Conservation (phyloP, 805 yeast genomes). For the Ogataea allantospora region DNA sequence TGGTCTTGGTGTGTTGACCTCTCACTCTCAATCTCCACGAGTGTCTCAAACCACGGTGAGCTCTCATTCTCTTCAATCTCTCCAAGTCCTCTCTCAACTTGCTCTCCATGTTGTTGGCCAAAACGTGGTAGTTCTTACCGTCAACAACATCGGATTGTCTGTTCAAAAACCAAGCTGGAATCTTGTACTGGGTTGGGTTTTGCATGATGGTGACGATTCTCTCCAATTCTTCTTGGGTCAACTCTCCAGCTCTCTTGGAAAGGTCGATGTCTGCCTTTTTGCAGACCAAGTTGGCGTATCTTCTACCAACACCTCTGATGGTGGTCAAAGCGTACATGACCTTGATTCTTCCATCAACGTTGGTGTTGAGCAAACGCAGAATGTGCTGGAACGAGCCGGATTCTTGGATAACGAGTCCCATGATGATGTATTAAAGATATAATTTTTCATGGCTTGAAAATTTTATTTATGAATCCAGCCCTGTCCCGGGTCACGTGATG, state of each 20-base stretch:
- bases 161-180: slow-evolving; percentile 99
- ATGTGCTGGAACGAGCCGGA: slow-evolving; percentile 99
- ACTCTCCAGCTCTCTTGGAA: slow-evolving; percentile 99
- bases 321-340: slow-evolving; percentile 99
- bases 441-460: slow-evolving; percentile 8
- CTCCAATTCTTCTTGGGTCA: slow-evolving; percentile 99
- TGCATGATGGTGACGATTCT: slow-evolving; percentile 99
- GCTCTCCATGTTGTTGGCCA: slow-evolving; percentile 98
- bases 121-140: slow-evolving; percentile 98
- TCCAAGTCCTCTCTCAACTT: slow-evolving; percentile 99
- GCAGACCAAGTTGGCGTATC: slow-evolving; percentile 99
- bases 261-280: slow-evolving; percentile 99
- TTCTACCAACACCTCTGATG: slow-evolving; percentile 99
- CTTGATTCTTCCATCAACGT: slow-evolving; percentile 99
- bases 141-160: slow-evolving; percentile 98
- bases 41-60: slow-evolving; percentile 99
- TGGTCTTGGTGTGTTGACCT: slow-evolving; percentile 99
- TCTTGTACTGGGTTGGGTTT: slow-evolving; percentile 99
- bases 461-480: slow-evolving; percentile 5
- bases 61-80: slow-evolving; percentile 99
- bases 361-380: slow-evolving; percentile 99
- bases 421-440: slow-evolving; percentile 13
- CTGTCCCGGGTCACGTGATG: slow-evolving; percentile 8
- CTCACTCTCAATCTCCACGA: slow-evolving; percentile 99
- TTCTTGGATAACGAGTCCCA: slow-evolving; percentile 83